These are phyloP conservation scores for Camellia oleifera DNA, from an alignment of 179 eudicot genomes.

Conservation along the genomic window DNA sequence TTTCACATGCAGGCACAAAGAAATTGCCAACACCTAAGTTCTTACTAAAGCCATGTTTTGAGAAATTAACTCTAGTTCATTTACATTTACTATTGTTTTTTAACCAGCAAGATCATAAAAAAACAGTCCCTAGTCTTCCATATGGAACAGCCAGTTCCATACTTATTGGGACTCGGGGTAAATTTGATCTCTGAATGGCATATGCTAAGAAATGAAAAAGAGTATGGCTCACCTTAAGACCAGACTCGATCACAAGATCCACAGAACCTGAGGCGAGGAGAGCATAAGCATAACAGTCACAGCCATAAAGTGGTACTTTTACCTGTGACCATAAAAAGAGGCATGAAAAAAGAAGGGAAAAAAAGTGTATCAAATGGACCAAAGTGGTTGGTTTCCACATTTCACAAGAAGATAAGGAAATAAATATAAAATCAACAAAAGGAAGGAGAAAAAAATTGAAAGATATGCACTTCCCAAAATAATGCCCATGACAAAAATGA, in stretches of 20 bases:
- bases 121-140: neutral
- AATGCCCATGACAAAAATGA: neutral
- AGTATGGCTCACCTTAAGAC: slow-evolving; percentile 64
- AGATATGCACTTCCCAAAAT: neutral
- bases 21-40: neutral
- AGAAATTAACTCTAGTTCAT: neutral
- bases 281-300: slow-evolving; percentile 98
- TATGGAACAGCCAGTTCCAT: neutral
- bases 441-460: neutral
- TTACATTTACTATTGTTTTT: neutral
- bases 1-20: neutral
- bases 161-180: neutral
- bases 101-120: neutral
- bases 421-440: neutral
- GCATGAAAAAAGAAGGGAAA: neutral
- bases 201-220: neutral
- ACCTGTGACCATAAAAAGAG: slow-evolving; percentile 45
- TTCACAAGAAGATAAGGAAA: slow-evolving; percentile 1
- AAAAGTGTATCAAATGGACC: no score
- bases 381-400: neutral
- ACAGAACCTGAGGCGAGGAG: slow-evolving; percentile 94
- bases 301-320: slow-evolving; percentile 89
- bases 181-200: neutral
- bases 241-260: slow-evolving; percentile 94
- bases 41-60: neutral